A percentile compares a stretch with the other conserved stretches of the same genome.
Conservation (phyloP, 768 basidiomycete species). For the Aureoboletus auriporus region DNA sequence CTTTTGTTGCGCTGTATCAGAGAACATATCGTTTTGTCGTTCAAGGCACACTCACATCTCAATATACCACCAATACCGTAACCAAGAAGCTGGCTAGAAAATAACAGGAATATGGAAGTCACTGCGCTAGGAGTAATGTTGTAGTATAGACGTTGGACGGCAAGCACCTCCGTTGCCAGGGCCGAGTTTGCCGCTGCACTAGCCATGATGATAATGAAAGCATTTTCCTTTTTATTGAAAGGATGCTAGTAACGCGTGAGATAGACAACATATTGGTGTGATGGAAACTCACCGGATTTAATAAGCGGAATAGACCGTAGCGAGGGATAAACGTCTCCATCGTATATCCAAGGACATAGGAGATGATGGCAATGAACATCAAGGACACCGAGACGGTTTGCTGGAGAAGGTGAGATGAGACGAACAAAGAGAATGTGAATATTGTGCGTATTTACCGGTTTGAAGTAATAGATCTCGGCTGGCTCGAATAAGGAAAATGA, state of each 20-base stretch:
- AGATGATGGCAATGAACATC: constrained; percentile 51
- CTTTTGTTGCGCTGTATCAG: constrained; percentile 10
- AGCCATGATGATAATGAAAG: constrained; percentile 56
- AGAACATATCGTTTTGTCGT: background rate
- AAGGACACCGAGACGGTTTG: constrained; percentile 50
- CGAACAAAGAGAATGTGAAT: background rate
- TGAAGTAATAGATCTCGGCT: constrained; percentile 62
- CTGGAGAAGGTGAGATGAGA: constrained; percentile 22
- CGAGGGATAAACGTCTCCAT: constrained; percentile 47
- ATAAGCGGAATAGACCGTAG: constrained; percentile 40
- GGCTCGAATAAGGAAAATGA: background rate
- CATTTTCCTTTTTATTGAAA: constrained; percentile 59
- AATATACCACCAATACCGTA: constrained; percentile 56
- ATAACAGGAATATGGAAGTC: constrained; percentile 41
- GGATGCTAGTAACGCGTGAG: constrained; percentile 37
- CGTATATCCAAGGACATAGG: constrained; percentile 45
- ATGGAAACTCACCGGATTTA: constrained; percentile 40
- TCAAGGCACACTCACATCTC: constrained; percentile 33
- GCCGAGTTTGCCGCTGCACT: constrained; percentile 52
- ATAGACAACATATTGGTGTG: background rate
- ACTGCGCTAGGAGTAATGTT: constrained; percentile 46
- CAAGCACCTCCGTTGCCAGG: constrained; percentile 50
- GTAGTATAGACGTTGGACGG: constrained; percentile 52
- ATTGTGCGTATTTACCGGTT: constrained; percentile 36
- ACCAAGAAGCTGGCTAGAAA: constrained; percentile 37